Evolutionary conservation across 2,329 filamentous ascomycete species (phyloP).

Genomic region (Neocucurbitaria cava): DNA sequence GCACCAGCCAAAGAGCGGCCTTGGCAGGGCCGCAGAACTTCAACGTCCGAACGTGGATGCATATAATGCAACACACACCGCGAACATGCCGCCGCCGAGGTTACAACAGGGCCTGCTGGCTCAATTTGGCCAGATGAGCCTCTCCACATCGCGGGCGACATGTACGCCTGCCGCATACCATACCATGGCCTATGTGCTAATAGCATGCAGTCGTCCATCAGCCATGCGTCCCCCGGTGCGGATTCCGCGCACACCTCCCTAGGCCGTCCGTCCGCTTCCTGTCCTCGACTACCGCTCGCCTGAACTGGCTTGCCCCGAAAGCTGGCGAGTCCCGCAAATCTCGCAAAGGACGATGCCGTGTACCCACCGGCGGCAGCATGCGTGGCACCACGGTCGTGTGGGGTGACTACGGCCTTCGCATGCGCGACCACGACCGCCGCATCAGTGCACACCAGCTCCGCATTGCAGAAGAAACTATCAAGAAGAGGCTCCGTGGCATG

Average conservation of each 20-base stretch:
- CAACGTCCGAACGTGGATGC: slow-evolving; percentile 10
- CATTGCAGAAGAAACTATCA: slow-evolving; percentile 93
- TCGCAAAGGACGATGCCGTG: slow-evolving; percentile 83
- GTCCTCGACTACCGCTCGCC: slow-evolving; percentile 69
- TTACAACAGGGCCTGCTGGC: slow-evolving; percentile 43
- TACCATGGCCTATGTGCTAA: slow-evolving; percentile 12
- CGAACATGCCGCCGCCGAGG: slow-evolving; percentile 49
- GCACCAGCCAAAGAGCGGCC: slow-evolving; percentile 7
- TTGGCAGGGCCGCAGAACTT: slow-evolving; percentile 35
- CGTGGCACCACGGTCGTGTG: slow-evolving; percentile 95
- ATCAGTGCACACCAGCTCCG: slow-evolving; percentile 87
- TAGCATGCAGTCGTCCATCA: slow-evolving; percentile 22
- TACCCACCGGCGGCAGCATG: slow-evolving; percentile 86
- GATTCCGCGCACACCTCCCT: slow-evolving; percentile 39
- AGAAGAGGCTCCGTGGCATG: slow-evolving; percentile 83
- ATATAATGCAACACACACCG: slow-evolving; percentile 6
- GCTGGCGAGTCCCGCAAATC: slow-evolving; percentile 85
- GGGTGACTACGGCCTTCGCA: slow-evolving; percentile 94
- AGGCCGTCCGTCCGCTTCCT: slow-evolving; percentile 63
- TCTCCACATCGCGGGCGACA: slow-evolving; percentile 31
- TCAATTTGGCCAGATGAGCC: slow-evolving; percentile 41
- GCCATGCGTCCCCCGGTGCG: slow-evolving; percentile 38
- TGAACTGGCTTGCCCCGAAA: slow-evolving; percentile 83
- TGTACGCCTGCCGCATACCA: slow-evolving; percentile 21
- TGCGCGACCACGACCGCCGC: slow-evolving; percentile 90